These are phyloP conservation scores for Acaromyces ingoldii DNA, from an alignment of 1,284 basidiomycete species.

Conservation along the genomic window DNA sequence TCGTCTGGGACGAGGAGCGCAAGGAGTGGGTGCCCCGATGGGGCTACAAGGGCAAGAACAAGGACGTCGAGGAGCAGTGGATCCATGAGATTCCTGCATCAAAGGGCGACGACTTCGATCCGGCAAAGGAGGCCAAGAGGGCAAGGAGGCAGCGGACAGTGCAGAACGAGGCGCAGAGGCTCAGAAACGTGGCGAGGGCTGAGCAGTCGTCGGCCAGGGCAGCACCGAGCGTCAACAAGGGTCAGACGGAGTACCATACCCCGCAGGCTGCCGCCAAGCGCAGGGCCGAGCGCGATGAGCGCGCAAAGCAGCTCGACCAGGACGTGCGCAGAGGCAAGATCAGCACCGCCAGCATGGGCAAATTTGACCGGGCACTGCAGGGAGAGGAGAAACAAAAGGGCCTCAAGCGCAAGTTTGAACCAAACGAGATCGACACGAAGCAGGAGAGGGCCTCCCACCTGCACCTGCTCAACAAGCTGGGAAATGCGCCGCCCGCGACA, in stretches of 20 bases:
- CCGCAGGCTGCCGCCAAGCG: conserved; percentile 3
- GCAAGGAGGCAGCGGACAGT: conserved; percentile 73
- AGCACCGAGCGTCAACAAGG: too few relatives aligned
- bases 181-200: conserved; percentile 69
- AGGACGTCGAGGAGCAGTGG: conserved; percentile 82
- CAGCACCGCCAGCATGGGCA: conserved; percentile 87
- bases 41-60: conserved; percentile 78
- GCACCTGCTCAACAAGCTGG: conserved; percentile 70
- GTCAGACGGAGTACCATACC: too few relatives aligned
- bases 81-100: conserved; percentile 80
- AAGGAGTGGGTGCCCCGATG: conserved; percentile 90
- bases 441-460: conserved; percentile 71
- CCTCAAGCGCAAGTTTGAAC: conserved; percentile 87
- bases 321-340: conserved; percentile 72
- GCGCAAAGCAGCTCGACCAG: conserved; percentile 71
- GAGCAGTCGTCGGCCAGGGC: conserved; percentile 10
- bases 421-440: conserved; percentile 64
- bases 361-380: conserved; percentile 75
- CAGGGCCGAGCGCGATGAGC: conserved; percentile 54
- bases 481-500: conserved; percentile 55
- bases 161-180: conserved; percentile 77
- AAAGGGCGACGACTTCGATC: conserved; percentile 69
- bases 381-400: conserved; percentile 79
- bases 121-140: conserved; percentile 67
- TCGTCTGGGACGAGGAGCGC: conserved; percentile 88